These are phyloP conservation scores for Pontederia paniculata DNA, from an alignment of 176 grass and related monocot species.

Conservation along the genomic window DNA sequence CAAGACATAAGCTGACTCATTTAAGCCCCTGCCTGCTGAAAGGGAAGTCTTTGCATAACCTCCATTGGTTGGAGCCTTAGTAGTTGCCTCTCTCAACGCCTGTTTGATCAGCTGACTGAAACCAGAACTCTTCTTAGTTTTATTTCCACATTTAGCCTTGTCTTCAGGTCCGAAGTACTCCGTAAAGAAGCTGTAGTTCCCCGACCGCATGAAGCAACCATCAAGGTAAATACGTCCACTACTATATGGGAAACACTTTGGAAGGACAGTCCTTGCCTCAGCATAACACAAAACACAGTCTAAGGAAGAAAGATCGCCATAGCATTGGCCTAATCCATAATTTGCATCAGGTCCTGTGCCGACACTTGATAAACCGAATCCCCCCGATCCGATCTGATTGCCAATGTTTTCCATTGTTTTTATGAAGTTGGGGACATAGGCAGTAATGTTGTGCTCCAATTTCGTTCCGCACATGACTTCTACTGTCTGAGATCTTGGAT, in stretches of 20 bases:
- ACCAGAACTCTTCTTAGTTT: not conserved
- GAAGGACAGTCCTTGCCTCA: constrained; percentile 1
- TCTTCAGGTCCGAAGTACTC: constrained; percentile 1
- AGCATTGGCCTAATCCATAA: constrained; percentile 14
- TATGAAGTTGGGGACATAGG: constrained; percentile 5
- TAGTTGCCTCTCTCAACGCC: not conserved
- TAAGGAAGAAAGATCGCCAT: constrained; percentile 5
- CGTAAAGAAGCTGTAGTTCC: constrained; percentile 6
- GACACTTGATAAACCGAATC: not conserved
- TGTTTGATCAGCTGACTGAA: not conserved
- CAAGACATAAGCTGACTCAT: constrained; percentile 6
- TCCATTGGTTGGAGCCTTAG: constrained; percentile 6
- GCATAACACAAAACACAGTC: constrained; percentile 14
- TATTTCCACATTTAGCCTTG: constrained; percentile 1
- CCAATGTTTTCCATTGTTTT: not conserved
- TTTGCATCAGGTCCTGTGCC: constrained; percentile 4
- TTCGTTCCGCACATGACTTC: not conserved
- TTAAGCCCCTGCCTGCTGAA: not conserved
- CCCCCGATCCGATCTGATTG: not conserved
- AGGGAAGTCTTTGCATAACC: constrained; percentile 9
- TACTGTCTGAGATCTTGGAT: constrained; percentile 11
- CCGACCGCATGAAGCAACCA: constrained; percentile 12
- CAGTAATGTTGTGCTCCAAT: constrained; percentile 3
- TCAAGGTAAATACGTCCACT: constrained; percentile 2
- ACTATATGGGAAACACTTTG: constrained; percentile 8